Evolutionary conservation across 1,284 basidiomycete genomes (phyloP).

Genomic region (Ustilago tritici): DNA sequence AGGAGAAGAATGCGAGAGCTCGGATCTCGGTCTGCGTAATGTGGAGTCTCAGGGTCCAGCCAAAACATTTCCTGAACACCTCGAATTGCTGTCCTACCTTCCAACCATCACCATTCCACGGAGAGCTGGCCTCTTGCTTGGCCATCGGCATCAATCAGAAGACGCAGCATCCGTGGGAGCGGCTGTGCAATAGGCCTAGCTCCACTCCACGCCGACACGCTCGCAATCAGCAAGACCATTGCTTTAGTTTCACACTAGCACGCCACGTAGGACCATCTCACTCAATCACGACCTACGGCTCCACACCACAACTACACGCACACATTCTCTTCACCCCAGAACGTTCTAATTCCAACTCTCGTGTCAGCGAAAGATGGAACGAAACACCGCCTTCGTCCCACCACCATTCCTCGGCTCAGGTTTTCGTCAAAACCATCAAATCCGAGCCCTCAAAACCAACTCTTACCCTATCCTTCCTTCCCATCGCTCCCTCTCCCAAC

Average conservation of each 20-base stretch:
- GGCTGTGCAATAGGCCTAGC: too few species aligned
- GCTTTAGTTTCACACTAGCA: too few species aligned
- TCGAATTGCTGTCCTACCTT: too few species aligned
- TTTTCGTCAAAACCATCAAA: slow-evolving; percentile 32
- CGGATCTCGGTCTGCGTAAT: slow-evolving; percentile 6
- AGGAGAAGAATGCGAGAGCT: not conserved
- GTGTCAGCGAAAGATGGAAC: slow-evolving; percentile 19
- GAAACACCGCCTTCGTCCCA: slow-evolving; percentile 5
- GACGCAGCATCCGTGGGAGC: too few species aligned
- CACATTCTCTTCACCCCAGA: too few species aligned
- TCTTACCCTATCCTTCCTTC: slow-evolving; percentile 19
- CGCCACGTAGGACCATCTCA: too few species aligned
- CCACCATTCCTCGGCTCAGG: slow-evolving; percentile 28
- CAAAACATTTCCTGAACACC: not conserved
- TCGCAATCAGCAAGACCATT: too few species aligned
- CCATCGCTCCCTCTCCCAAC: slow-evolving; percentile 17
- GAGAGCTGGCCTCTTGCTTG: not conserved
- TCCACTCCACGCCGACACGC: too few species aligned
- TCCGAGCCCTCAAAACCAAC: slow-evolving; percentile 38
- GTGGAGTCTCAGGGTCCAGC: slow-evolving; percentile 5
- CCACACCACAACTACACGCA: too few species aligned
- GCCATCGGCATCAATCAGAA: not conserved
- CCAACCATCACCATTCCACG: not conserved
- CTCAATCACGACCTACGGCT: too few species aligned
- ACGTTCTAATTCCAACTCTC: not conserved